Percentiles rank a stretch among this genome's conserved stretches.
phyloP scores from a whole-genome alignment of 371 early-diverging fungal genomes.

The Syncephalastrum monosporum region DNA sequence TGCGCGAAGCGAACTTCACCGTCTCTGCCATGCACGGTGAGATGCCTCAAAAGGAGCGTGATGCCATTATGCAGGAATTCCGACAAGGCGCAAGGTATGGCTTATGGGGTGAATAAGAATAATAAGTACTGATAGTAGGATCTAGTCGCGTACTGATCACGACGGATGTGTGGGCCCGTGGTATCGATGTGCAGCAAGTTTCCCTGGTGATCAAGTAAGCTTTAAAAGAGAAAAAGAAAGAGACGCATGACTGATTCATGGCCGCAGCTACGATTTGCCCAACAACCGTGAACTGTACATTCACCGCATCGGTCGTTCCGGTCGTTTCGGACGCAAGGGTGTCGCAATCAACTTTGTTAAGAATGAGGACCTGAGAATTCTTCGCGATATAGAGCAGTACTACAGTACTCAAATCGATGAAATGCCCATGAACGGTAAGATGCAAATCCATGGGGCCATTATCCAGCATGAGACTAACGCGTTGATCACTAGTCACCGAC shows the following conservation, averaged over 20 bases:
- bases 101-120: neutral
- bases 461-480: neutral
- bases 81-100: slow-evolving; percentile 72
- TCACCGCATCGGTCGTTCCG: slow-evolving; percentile 96
- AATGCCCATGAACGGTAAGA: slow-evolving; percentile 87
- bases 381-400: slow-evolving; percentile 91
- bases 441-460: neutral
- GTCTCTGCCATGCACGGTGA: slow-evolving; percentile 99
- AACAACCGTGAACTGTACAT: slow-evolving; percentile 91
- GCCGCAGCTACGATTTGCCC: slow-evolving; percentile 93
- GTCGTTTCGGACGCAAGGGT: slow-evolving; percentile 98
- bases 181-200: slow-evolving; percentile 98
- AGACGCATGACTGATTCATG: neutral
- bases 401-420: slow-evolving; percentile 96
- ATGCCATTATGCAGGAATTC: slow-evolving; percentile 92
- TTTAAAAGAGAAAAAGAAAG: neutral
- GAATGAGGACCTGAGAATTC: slow-evolving; percentile 80
- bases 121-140: too few species aligned
- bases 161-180: slow-evolving; percentile 96
- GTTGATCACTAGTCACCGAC: slow-evolving; percentile 19
- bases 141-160: slow-evolving; percentile 89
- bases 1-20: slow-evolving; percentile 92
- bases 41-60: slow-evolving; percentile 92
- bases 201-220: slow-evolving; percentile 79
- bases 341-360: slow-evolving; percentile 98